Base-by-base conservation (phyloP, 371 early-diverging fungal species). In the Mucor indicus region DNA sequence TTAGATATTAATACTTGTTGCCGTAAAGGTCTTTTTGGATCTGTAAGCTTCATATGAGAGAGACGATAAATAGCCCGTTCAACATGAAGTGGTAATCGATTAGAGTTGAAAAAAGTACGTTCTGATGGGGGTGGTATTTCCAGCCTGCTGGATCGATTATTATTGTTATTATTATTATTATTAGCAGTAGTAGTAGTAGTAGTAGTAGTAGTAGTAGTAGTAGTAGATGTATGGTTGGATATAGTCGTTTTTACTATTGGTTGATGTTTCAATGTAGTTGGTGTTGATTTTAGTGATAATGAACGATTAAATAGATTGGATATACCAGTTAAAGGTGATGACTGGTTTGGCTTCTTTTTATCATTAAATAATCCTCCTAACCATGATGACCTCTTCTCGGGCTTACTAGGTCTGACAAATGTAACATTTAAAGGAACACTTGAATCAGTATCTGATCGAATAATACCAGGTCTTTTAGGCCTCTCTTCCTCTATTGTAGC, bases 1-100 rank as follows among this genome's bases (percentile, higher is more conserved):
- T 94, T 94, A 16, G 88, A 85, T 30, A 95, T 84, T 48, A 91
- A 57, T 3, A 93, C 96, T 62, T 93, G 93, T 35, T 95, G 87
- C 20, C 64, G 61, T 43, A 93, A 72, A 6, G 92, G 88, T 4
- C 93, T 80, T 11, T 87, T 77, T 1, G 85, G 85, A 57, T 91
- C 86, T 9, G 93, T 86, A 11, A 94, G 75, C 61, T 95, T 95
- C 48, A 84, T 79, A 39, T 92, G 92, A 0, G 92, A 90, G 15
- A 91, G 57, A 15, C 91, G 85, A 62, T 93, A 94, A 4, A 93
- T 83, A 1, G 84, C 81, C 21, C 89, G 85, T 60, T 93, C 94
- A 39, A 90, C 79, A 48, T 90, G 83, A 15, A 88, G 67, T 0
- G 91, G 90, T 48, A 86, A 55, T 3, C 89, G 69, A 39, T 64